Evolutionary conservation across 140 eudicot genomes (phyloP), one percentile per base, ranked within the genome.

Genomic region (Cichorium intybus): DNA sequence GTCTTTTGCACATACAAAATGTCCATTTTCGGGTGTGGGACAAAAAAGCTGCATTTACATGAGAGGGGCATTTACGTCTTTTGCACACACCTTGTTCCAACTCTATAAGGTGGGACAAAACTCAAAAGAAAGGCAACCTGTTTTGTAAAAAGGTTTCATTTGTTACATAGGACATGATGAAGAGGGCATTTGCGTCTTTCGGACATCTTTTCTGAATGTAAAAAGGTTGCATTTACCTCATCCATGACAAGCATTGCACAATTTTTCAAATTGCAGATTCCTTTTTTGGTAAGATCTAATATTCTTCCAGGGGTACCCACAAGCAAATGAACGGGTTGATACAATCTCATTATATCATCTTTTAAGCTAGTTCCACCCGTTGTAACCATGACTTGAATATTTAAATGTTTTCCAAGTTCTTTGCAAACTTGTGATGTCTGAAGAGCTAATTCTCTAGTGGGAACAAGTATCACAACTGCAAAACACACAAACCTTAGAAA

Each of bases 251-350:
- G 82, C 94, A 88, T 80, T 31, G 77, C 61, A 53, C 96, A 85
- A 52, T 88, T 80, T 39, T 80, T 78, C 78, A 88, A 78, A 73
- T 37, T 22, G 24, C 96, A 88, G 21, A 88, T 49, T 27, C 95
- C 88, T 76, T 85, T 88, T 41, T 60, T 82, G 16, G 96, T 77
- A 69, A 88, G 95, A 76, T 88, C 96, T 48, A 88, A 74, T 52
- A 88, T 88, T 75, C 96, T 80, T 77, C 96, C 96, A 6, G 96
- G 96, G 34, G 95, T 88, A 61, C 96, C 96, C 12, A 85, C 96
- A 57, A 88, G 96, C 66, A 88, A 77, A 75, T 88, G 96, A 60
- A 88, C 96, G 2, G 96, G 96, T 43, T 88, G 96, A 73, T 88
- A 82, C 10, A 88, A 65, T 3, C 96, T 82, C 96, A 88, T 88